Evolutionary conservation across 2,329 filamentous ascomycete species (phyloP), one percentile per base, ranked within the genome.

Genomic region (Colletotrichum sp.): DNA sequence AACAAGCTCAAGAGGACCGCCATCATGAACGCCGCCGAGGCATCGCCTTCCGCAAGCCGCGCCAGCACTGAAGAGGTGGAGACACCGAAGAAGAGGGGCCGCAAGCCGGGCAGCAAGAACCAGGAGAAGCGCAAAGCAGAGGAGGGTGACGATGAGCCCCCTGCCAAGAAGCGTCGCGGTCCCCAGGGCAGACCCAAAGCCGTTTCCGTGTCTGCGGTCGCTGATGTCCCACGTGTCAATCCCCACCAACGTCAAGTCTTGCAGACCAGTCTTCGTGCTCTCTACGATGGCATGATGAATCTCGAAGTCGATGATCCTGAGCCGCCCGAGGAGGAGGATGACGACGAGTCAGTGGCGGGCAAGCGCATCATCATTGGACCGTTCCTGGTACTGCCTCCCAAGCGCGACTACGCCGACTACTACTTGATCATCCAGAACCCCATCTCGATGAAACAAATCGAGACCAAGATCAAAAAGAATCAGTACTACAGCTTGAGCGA

Each of bases 371-470:
- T 98, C 82, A 98, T 98, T 78, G 96, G 96, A 36, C 96, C 96
- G 0, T 99, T 99, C 85, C 91, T 99, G 84, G 96, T 97, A 82
- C 89, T 98, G 36, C 96, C 96, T 2, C 94, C 95, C 55, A 98
- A 95, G 87, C 93, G 93, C 75, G 93, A 96, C 75, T 99, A 98
- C 82, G 94, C 95, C 30, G 96, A 99, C 83, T 99, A 99, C 88
- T 99, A 98, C 84, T 88, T 96, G 83, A 92, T 98, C 84, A 99
- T 99, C 84, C 92, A 94, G 82, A 94, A 93, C 71, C 97, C 97
- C 1, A 98, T 99, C 82, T 96, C 95, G 82, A 98, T 99, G 94
- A 97, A 98, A 80, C 93, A 96, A 84, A 98, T 99, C 82, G 93
- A 95, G 83, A 95, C 94, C 83, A 96, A 95, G 89, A 98, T 99